Evolutionary conservation across 1,284 basidiomycete species (phyloP).

Genomic region (Blastosporella zonata): DNA sequence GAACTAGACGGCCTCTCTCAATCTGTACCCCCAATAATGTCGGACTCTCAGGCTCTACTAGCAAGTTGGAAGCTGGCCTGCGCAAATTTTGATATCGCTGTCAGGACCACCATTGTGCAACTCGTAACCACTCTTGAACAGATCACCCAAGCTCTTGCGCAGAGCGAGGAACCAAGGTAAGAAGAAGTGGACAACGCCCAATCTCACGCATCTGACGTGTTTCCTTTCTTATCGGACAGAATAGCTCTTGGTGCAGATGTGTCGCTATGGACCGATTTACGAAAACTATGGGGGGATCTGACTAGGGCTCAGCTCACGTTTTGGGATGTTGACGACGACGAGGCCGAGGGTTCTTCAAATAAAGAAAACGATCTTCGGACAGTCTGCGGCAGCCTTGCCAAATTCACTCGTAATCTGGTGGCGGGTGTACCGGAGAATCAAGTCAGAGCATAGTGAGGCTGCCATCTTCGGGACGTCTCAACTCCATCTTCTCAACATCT

Average conservation of each 20-base stretch:
- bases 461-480: slow-evolving; percentile 4
- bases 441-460: slow-evolving; percentile 58
- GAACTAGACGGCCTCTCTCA: not conserved
- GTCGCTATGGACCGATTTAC: slow-evolving; percentile 52
- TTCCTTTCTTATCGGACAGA: slow-evolving; percentile 28
- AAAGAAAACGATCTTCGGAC: slow-evolving; percentile 32
- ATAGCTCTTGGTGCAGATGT: slow-evolving; percentile 43
- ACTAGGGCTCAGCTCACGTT: slow-evolving; percentile 42
- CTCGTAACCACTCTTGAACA: slow-evolving; percentile 40
- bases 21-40: slow-evolving; percentile 2
- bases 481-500: slow-evolving; percentile 11
- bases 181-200: slow-evolving; percentile 6
- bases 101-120: slow-evolving; percentile 26
- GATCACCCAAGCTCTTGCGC: slow-evolving; percentile 44
- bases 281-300: slow-evolving; percentile 51
- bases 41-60: slow-evolving; percentile 22
- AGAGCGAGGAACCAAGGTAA: slow-evolving; percentile 43
- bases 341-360: slow-evolving; percentile 23
- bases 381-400: slow-evolving; percentile 52
- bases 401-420: slow-evolving; percentile 75
- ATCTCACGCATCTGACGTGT: not conserved
- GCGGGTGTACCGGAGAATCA: slow-evolving; percentile 69
- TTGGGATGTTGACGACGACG: slow-evolving; percentile 45
- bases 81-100: slow-evolving; percentile 34
- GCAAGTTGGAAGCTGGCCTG: slow-evolving; percentile 37